Evolutionary conservation across 371 early-diverging fungal genomes (phyloP).

Genomic region (Entomophthora muscae): DNA sequence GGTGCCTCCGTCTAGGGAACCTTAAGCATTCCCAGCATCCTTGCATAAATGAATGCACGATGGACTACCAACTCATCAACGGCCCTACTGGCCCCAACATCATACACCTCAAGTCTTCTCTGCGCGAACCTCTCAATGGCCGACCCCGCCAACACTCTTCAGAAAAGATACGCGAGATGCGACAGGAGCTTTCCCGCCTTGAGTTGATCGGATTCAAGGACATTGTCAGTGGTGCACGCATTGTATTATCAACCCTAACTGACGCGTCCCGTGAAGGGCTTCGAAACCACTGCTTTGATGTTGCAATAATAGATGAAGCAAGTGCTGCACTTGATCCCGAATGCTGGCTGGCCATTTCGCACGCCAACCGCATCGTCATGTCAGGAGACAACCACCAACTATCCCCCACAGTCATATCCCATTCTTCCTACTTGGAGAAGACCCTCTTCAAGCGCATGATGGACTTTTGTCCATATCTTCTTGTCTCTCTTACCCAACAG

Average conservation of each 20-base stretch:
- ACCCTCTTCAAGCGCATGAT: slow-evolving; percentile 61
- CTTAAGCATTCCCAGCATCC: no score
- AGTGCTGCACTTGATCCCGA: slow-evolving; percentile 80
- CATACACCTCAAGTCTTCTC: no score
- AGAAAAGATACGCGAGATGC: no score
- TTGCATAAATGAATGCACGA: no score
- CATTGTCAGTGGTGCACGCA: no score
- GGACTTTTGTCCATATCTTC: no score
- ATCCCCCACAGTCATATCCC: slow-evolving; percentile 58
- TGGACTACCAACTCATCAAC: no score
- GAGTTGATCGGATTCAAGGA: no score
- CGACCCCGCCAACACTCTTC: no score
- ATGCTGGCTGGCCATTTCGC: slow-evolving; percentile 76
- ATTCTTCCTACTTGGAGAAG: slow-evolving; percentile 18
- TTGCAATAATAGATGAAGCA: slow-evolving; percentile 86
- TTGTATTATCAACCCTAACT: slow-evolving; percentile 39
- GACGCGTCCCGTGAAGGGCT: slow-evolving; percentile 35
- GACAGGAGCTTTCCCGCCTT: no score
- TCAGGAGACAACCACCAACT: slow-evolving; percentile 93
- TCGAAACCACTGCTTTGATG: slow-evolving; percentile 55
- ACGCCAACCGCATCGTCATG: slow-evolving; percentile 61
- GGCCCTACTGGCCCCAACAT: no score
- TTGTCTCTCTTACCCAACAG: slow-evolving; percentile 63
- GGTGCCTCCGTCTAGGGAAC: slow-evolving; percentile 69
- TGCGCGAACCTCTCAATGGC: no score